Percentiles rank a stretch among this genome's conserved stretches.
Evolutionary conservation across 208 protist genomes (phyloP).

Genomic region (Trichomonas vaginalis): DNA sequence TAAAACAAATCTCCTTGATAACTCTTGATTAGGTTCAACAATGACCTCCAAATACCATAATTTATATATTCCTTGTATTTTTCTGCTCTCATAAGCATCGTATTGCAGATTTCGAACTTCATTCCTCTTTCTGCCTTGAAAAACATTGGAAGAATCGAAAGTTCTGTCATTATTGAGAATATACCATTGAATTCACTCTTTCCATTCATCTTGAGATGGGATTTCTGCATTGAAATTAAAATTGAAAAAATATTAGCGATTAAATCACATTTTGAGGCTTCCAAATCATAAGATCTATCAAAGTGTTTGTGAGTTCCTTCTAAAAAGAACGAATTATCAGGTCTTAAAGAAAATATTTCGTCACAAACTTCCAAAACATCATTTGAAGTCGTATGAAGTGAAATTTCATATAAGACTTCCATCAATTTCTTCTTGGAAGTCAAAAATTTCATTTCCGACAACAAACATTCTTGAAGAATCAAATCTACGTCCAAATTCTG

Average conservation of each 20-base stretch:
- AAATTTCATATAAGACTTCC: not conserved
- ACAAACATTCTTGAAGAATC: not conserved
- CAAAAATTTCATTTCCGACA: not conserved
- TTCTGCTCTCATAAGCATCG: not conserved
- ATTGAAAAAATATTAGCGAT: not conserved
- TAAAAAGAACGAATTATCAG: not conserved
- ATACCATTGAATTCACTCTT: not conserved
- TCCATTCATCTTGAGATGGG: not conserved
- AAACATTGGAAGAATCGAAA: not conserved
- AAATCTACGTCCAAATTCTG: not conserved
- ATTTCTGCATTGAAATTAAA: not conserved
- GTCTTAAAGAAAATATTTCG: not conserved
- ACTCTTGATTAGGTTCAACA: not conserved
- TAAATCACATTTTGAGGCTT: not conserved
- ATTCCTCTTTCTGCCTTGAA: not conserved
- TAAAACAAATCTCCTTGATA: not conserved
- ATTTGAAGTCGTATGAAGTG: not conserved
- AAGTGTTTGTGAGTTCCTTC: not conserved
- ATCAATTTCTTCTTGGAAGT: not conserved
- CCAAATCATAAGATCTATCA: not conserved
- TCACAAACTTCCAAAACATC: not conserved
- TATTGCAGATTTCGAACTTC: not conserved
- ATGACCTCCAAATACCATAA: not conserved
- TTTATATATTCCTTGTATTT: not conserved
- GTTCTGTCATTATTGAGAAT: not conserved